Percentiles rank a stretch among this genome's conserved stretches.
Conservation (phyloP, 176 grass and related monocot genomes). For the Eleusine indica region DNA sequence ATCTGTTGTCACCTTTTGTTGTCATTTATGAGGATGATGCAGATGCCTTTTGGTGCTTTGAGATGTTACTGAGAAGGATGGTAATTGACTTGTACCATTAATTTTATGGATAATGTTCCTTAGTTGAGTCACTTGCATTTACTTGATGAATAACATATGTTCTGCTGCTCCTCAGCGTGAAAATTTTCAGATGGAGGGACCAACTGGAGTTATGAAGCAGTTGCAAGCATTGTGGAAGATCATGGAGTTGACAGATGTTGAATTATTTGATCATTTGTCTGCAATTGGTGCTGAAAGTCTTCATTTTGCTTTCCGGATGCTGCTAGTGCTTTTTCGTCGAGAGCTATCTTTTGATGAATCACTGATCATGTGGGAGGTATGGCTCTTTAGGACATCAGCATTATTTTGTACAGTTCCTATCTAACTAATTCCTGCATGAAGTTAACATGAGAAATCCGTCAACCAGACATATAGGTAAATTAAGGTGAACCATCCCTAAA, state of each 20-base stretch:
- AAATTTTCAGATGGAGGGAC: conserved; percentile 99
- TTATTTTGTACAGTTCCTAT: conserved; percentile 31
- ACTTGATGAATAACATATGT: conserved; percentile 38
- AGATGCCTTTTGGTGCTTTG: conserved; percentile 99
- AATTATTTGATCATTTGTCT: conserved; percentile 93
- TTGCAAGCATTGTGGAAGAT: conserved; percentile 95
- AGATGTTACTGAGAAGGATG: conserved; percentile 97
- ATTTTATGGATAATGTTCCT: conserved; percentile 13
- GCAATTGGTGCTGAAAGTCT: conserved; percentile 93
- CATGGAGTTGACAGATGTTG: conserved; percentile 74
- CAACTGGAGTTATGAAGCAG: conserved; percentile 95
- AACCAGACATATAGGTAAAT: neutral
- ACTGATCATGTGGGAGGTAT: conserved; percentile 96
- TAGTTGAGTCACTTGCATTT: conserved; percentile 18
- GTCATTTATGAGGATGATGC: conserved; percentile 95
- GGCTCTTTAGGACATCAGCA: conserved; percentile 33
- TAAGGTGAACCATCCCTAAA: neutral
- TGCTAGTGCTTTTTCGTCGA: conserved; percentile 97
- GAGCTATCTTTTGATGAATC: conserved; percentile 94
- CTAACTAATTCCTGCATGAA: conserved; percentile 10
- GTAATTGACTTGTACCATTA: conserved; percentile 54
- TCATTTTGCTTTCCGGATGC: conserved; percentile 99
- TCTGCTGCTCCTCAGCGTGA: conserved; percentile 67
- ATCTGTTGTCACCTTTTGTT: conserved; percentile 98
- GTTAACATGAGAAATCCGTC: conserved; percentile 1